Conservation (phyloP, 352 stramenopile genomes). For the Phytophthora cryptogea region DNA sequence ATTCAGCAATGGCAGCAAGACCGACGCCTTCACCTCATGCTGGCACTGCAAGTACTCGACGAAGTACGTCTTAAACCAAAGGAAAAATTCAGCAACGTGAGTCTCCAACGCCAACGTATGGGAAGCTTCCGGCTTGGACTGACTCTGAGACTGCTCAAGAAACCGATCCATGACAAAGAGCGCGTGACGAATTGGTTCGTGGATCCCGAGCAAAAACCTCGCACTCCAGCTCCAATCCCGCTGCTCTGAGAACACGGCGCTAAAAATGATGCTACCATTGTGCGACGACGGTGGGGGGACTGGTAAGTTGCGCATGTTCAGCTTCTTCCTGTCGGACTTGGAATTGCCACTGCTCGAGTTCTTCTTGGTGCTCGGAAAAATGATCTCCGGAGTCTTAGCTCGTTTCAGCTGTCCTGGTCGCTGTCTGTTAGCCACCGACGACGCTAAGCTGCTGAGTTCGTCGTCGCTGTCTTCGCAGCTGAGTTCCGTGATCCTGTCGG, state of each 20-base stretch:
- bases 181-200: conserved; percentile 80
- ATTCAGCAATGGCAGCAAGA: conserved; percentile 62
- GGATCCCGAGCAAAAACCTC: conserved; percentile 72
- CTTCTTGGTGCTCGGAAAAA: conserved; percentile 30
- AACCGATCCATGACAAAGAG: conserved; percentile 86
- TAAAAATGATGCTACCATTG: conserved; percentile 73
- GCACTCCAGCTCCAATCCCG: conserved; percentile 67
- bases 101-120: conserved; percentile 43
- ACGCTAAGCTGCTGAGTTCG: conserved; percentile 28
- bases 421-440: conserved; percentile 13
- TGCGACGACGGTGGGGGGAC: conserved; percentile 56
- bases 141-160: conserved; percentile 58
- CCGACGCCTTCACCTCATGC: conserved; percentile 63
- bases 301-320: conserved; percentile 37
- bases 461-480: conserved; percentile 53
- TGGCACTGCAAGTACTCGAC: conserved; percentile 74
- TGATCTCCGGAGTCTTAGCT: conserved; percentile 36
- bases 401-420: conserved; percentile 35
- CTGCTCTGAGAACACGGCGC: conserved; percentile 58
- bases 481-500: conserved; percentile 46
- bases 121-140: conserved; percentile 35
- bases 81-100: conserved; percentile 66
- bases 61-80: conserved; percentile 81
- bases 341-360: neutral
- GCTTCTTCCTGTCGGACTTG: conserved; percentile 27